These are phyloP conservation scores for Nitzschia palea DNA, from an alignment of 108 stramenopile genomes.

Conservation along the genomic window DNA sequence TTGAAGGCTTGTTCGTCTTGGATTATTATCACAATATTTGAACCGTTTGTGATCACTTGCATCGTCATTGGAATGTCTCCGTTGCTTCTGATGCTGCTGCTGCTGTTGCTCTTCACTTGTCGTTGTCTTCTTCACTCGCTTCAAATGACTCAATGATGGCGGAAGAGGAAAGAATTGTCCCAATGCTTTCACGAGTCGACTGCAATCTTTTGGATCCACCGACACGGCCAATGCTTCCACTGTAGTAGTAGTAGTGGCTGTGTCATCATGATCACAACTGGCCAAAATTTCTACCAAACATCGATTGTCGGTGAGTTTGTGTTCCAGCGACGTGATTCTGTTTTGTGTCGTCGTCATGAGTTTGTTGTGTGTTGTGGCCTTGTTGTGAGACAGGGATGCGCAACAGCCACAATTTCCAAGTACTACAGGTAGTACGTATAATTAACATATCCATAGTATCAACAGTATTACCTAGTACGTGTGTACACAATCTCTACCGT, in stretches of 20 bases:
- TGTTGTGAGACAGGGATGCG: no score
- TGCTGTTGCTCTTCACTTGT: not conserved
- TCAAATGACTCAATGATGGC: constrained; percentile 39
- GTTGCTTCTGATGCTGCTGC: no score
- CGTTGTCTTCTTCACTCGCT: constrained; percentile 32
- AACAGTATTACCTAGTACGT: not conserved
- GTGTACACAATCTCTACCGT: no score
- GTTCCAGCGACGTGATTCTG: no score
- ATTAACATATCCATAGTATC: not conserved
- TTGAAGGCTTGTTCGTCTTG: no score
- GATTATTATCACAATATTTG: not conserved
- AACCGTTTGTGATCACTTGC: no score
- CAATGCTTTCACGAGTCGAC: constrained; percentile 37
- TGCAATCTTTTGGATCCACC: constrained; percentile 41
- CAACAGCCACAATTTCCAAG: not conserved
- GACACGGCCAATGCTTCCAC: constrained; percentile 19
- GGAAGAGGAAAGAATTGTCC: constrained; percentile 18
- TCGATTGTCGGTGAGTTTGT: not conserved
- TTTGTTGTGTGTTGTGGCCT: no score
- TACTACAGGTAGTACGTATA: not conserved
- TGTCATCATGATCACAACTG: not conserved
- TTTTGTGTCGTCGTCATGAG: no score
- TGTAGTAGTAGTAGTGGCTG: not conserved
- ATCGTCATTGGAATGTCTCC: no score
- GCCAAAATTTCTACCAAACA: not conserved